Conservation (phyloP, 257 asterid species). For the Misopates orontium region DNA sequence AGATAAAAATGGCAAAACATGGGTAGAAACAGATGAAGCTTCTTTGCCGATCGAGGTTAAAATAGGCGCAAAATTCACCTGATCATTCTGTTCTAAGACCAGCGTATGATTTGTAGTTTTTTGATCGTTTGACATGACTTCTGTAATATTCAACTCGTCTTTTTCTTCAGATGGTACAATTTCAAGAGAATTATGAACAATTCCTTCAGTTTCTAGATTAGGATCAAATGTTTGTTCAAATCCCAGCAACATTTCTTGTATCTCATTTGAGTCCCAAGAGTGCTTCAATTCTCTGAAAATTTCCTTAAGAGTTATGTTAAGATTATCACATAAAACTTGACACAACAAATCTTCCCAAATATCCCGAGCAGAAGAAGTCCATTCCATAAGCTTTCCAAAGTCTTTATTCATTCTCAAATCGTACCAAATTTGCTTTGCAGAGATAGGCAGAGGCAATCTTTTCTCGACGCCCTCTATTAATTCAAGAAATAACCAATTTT, state of each 20-base stretch:
- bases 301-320: slow-evolving; percentile 42
- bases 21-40: slow-evolving; percentile 25
- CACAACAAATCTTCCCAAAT: slow-evolving; percentile 56
- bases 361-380: slow-evolving; percentile 49
- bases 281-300: slow-evolving; percentile 37
- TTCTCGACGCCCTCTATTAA: slow-evolving; percentile 58
- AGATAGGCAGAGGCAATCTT: slow-evolving; percentile 53
- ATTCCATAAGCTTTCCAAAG: slow-evolving; percentile 48
- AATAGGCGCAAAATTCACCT: slow-evolving; percentile 17
- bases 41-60: slow-evolving; percentile 29
- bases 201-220: slow-evolving; percentile 33
- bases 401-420: slow-evolving; percentile 57
- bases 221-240: slow-evolving; percentile 34
- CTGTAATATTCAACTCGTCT: slow-evolving; percentile 31
- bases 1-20: slow-evolving; percentile 29
- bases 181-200: slow-evolving; percentile 29
- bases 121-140: slow-evolving; percentile 18
- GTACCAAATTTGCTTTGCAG: slow-evolving; percentile 89
- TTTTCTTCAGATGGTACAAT: slow-evolving; percentile 41
- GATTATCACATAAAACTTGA: slow-evolving; percentile 51
- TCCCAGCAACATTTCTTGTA: slow-evolving; percentile 31
- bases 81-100: slow-evolving; percentile 25
- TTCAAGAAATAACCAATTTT: slow-evolving; percentile 70
- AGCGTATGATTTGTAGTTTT: slow-evolving; percentile 23
- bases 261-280: slow-evolving; percentile 34